phyloP scores from a whole-genome alignment of 306 rosid genomes.

The Cucumis cinereus region DNA sequence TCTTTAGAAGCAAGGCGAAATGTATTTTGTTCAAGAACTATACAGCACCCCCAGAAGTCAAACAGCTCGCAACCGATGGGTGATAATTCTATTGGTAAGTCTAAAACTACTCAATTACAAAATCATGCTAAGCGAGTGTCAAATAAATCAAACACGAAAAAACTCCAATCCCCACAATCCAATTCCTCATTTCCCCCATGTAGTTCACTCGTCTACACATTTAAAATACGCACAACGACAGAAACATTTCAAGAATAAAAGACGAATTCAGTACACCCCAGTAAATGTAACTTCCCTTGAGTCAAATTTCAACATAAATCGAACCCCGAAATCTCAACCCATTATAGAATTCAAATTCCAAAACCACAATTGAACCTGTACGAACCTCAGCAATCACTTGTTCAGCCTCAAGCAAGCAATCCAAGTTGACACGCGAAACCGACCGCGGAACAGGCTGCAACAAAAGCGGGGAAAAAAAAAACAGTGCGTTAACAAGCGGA shows the following conservation, averaged over 20 bases:
- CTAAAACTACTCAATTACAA: background rate
- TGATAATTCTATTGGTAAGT: background rate
- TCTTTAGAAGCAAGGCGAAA: background rate
- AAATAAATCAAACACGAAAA: background rate
- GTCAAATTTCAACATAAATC: background rate
- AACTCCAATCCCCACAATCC: background rate
- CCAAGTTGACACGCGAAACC: slow-evolving; percentile 36
- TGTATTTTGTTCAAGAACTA: background rate
- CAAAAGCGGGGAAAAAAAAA: background rate
- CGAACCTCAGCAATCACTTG: slow-evolving; percentile 58
- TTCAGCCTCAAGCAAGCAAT: slow-evolving; percentile 69
- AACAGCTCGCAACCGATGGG: background rate
- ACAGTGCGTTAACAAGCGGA: background rate
- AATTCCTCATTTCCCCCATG: background rate
- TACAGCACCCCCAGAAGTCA: background rate
- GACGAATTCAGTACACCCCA: background rate
- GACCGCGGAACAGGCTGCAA: slow-evolving; percentile 52
- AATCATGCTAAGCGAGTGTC: background rate
- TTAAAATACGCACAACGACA: background rate
- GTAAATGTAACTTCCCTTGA: background rate
- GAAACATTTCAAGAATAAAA: background rate
- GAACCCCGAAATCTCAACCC: background rate
- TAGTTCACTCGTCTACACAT: background rate
- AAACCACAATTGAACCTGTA: background rate
- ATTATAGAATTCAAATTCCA: background rate